Percentiles rank a stretch among this genome's conserved stretches.
phyloP scores from a whole-genome alignment of 306 rosid genomes.

The Fragaria vesca region DNA sequence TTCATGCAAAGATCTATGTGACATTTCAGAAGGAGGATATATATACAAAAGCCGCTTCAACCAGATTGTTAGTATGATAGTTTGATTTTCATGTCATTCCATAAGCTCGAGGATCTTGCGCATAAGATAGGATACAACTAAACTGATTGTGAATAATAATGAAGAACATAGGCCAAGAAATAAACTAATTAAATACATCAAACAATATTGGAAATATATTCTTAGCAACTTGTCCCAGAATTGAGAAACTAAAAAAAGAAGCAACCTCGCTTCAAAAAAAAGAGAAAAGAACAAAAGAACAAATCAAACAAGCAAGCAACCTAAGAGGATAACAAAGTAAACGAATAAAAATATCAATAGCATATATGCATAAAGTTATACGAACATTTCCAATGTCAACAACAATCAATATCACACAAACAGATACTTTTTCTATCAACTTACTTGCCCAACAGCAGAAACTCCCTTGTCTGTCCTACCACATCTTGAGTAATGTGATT shows the following conservation, averaged over 20 bases:
- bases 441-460: slow-evolving; percentile 94
- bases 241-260: slow-evolving; percentile 2
- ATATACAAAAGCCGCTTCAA: neutral
- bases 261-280: neutral
- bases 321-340: neutral
- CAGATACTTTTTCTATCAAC: slow-evolving; percentile 26
- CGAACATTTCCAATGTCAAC: neutral
- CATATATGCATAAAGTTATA: neutral
- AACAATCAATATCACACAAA: neutral
- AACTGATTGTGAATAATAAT: neutral
- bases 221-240: neutral
- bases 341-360: neutral
- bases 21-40: neutral
- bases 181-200: neutral
- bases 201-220: neutral
- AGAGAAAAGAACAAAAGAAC: no score
- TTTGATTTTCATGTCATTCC: neutral
- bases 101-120: neutral
- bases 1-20: neutral
- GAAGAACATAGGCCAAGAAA: neutral
- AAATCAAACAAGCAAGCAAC: neutral
- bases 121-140: neutral
- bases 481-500: slow-evolving; percentile 86
- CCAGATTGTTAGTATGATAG: neutral
- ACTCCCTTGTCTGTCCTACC: slow-evolving; percentile 98